Evolutionary conservation across 805 yeast species (phyloP), one percentile per base, ranked within the genome.

Genomic region (Hanseniaspora mollemarum): DNA sequence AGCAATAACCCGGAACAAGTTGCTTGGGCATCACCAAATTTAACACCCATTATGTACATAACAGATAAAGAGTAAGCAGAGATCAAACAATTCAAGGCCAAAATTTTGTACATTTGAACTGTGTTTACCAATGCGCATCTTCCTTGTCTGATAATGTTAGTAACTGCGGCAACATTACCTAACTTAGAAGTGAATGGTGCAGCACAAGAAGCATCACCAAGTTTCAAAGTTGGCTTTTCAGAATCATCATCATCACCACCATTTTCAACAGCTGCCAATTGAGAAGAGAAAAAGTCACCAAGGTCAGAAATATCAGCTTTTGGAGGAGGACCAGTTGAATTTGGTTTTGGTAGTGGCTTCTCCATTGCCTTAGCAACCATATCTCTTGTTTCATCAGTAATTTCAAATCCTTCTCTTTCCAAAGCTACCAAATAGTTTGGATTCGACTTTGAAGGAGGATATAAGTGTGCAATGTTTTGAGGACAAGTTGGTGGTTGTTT

Each of bases 161-260:
- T 84, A 51, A 92, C 96, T 51, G 98, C 82, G 51, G 88, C 77
- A 29, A 92, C 98, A 61, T 83, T 84, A 24, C 95, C 78, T 57
- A 92, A 76, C 65, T 92, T 92, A 22, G 97, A 88, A 18, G 98
- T 92, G 67, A 92, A 87, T 43, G 98, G 98, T 31, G 98, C 98
- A 51, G 98, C 98, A 60, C 94, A 96, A 22, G 96, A 88, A 13
- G 98, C 98, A 69, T 92, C 98, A 60, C 98, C 98, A 51, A 92
- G 73, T 67, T 92, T 92, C 70, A 92, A 76, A 43, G 83, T 78
- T 53, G 98, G 98, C 0, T 94, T 94, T 58, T 90, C 96, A 29
- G 64, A 73, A 44, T 76, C 81, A 29, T 78, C 85, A 49, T 69
- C 54, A 38, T 55, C 60, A 32, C 57, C 62, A 39, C 55, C 61